Evolutionary conservation across 2,329 filamentous ascomycete species (phyloP), one percentile per base, ranked within the genome.

Genomic region (Fusarium verrucosum): DNA sequence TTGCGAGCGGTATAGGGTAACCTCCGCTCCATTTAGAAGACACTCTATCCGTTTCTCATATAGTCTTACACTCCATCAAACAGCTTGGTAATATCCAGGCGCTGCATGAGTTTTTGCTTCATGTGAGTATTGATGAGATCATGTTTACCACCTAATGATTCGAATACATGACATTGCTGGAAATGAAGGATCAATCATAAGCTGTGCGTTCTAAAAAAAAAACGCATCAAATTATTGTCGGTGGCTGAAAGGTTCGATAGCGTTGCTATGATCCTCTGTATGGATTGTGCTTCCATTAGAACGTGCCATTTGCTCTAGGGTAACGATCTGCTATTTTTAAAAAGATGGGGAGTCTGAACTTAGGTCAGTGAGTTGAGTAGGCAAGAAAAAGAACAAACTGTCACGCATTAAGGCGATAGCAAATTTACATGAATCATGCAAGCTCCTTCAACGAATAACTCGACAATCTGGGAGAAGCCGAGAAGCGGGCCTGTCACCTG

Each of bases 241-340:
- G 37, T 44, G 52, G 58, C 33, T 37, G n/a, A 6, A 45, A 38
- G 22, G 23, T 57, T 57, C 7, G 10, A 32, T 26, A 28, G 30
- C 22, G 37, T 47, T 57, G 26, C 14, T 19, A 20, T 50, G 37
- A 49, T 65, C 56, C 19, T 22, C 28, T 16, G 33, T 36, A 25
- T 49, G 26, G 32, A 32, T 16, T 20, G 17, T 17, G 5, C 35
- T n/a, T 35, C 50, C 42, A 61, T 41, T 11, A 16, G 13, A n/a
- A 44, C 23, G 19, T 36, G 16, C 35, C 16, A 28, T 25, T 22
- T 8, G 16, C 8, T 35, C 26, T 35, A 22, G 19, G 17, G 19
- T 9, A 46, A 65, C 23, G 32, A 55, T 56, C 45, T 55, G 11
- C 46, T 42, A 59, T 50, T 40, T 32, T 30, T 14, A 8, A 17